These are phyloP conservation scores for Citeromyces hawaiiensis DNA, from an alignment of 1,139 yeast genomes.

Conservation along the genomic window DNA sequence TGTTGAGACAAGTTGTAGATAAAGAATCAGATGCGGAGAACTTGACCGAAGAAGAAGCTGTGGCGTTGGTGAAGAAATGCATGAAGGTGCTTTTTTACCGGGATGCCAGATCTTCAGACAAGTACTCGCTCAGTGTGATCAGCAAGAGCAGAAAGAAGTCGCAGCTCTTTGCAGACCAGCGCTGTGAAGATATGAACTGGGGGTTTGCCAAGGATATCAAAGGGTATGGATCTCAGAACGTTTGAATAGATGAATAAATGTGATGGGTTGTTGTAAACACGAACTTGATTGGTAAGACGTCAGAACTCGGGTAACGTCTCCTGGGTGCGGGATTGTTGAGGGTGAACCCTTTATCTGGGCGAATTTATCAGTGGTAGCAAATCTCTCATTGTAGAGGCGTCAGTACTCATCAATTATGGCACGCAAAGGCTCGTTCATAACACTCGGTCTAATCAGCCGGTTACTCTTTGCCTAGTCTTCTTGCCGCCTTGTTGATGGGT, in stretches of 20 bases:
- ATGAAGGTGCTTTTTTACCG: conserved; percentile 94
- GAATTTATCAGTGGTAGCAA: too few species aligned
- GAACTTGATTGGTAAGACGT: too few species aligned
- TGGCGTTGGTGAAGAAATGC: conserved; percentile 61
- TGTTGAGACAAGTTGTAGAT: conserved; percentile 76
- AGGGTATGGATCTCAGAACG: conserved; percentile 73
- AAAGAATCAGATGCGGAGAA: conserved; percentile 57
- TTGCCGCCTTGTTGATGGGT: too few species aligned
- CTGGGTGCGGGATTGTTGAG: too few species aligned
- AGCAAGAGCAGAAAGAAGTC: conserved; percentile 43
- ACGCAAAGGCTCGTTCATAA: too few species aligned
- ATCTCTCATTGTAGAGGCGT: too few species aligned
- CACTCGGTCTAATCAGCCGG: too few species aligned
- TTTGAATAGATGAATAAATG: conserved; percentile 9
- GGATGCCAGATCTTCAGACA: conserved; percentile 89
- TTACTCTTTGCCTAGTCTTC: too few species aligned
- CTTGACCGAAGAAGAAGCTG: conserved; percentile 64
- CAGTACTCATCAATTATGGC: too few species aligned
- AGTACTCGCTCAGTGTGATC: conserved; percentile 72
- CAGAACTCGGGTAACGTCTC: too few species aligned
- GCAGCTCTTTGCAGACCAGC: conserved; percentile 49
- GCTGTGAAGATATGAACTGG: conserved; percentile 78
- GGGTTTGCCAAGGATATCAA: conserved; percentile 75
- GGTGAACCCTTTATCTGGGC: too few species aligned
- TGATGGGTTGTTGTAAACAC: too few species aligned